phyloP scores from a whole-genome alignment of 2,329 filamentous ascomycete species.

The Penicillium sp. region DNA sequence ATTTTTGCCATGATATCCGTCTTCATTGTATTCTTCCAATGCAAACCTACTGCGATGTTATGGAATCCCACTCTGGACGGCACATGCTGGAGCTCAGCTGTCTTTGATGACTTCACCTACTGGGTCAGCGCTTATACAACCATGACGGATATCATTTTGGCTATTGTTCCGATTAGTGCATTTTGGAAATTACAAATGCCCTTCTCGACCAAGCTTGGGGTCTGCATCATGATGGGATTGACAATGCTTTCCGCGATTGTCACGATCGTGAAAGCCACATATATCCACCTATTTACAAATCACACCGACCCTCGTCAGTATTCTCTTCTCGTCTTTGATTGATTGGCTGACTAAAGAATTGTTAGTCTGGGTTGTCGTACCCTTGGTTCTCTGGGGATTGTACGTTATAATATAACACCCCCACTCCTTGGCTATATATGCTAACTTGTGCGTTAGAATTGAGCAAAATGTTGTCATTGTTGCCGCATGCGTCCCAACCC shows the following conservation, averaged over 20 bases:
- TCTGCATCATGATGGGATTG: slow-evolving; percentile 31
- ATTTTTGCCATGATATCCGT: slow-evolving; percentile 24
- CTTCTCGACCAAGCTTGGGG: slow-evolving; percentile 20
- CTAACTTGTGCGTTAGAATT: slow-evolving; percentile 12
- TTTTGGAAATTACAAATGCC: slow-evolving; percentile 32
- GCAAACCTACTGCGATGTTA: slow-evolving; percentile 18
- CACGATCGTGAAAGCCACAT: slow-evolving; percentile 29
- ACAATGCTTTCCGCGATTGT: slow-evolving; percentile 29
- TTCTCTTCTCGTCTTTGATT: not conserved
- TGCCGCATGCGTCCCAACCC: slow-evolving; percentile 29
- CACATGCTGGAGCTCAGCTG: slow-evolving; percentile 23
- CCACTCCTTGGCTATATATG: not conserved
- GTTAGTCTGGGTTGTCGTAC: slow-evolving; percentile 15
- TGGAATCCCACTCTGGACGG: slow-evolving; percentile 22
- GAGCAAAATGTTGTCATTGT: slow-evolving; percentile 33
- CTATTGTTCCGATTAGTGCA: slow-evolving; percentile 23
- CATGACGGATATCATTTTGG: slow-evolving; percentile 29
- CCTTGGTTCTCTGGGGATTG: slow-evolving; percentile 23
- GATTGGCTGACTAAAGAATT: not conserved
- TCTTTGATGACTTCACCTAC: slow-evolving; percentile 27
- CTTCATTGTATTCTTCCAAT: slow-evolving; percentile 28
- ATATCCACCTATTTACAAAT: slow-evolving; percentile 26
- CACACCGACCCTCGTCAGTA: slow-evolving; percentile 25
- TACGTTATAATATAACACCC: slow-evolving; percentile 1
- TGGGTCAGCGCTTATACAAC: slow-evolving; percentile 29